These are phyloP conservation scores for Peronosclerospora sorghi DNA, from an alignment of 352 stramenopile genomes.

Conservation along the genomic window DNA sequence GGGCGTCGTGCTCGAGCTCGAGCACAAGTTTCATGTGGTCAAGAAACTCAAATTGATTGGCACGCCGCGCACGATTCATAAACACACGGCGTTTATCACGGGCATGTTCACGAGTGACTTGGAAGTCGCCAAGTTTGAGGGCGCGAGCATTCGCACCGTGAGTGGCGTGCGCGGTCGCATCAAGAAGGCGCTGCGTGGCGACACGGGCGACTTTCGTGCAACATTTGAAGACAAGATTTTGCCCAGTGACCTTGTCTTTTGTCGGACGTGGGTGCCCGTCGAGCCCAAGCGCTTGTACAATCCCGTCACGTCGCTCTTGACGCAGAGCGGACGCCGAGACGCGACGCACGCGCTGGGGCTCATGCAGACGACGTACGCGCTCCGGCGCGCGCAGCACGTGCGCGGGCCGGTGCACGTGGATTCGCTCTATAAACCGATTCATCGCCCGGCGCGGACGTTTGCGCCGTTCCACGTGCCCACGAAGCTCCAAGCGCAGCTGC, in stretches of 20 bases:
- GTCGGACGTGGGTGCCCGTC: constrained; percentile 97
- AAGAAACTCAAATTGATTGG: constrained; percentile 99
- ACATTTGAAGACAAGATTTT: constrained; percentile 99
- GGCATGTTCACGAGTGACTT: constrained; percentile 94
- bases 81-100: constrained; percentile 98
- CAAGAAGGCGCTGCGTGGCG: constrained; percentile 92
- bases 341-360: constrained; percentile 32
- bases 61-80: constrained; percentile 95
- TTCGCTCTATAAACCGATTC: constrained; percentile 98
- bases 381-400: constrained; percentile 91
- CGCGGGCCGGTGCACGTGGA: constrained; percentile 95
- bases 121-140: constrained; percentile 96
- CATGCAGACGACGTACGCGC: constrained; percentile 94
- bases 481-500: constrained; percentile 93
- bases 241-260: constrained; percentile 98
- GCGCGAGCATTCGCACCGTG: constrained; percentile 95
- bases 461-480: constrained; percentile 91
- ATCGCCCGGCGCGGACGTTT: constrained; percentile 89
- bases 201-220: constrained; percentile 93
- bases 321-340: constrained; percentile 40
- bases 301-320: constrained; percentile 86
- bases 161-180: constrained; percentile 96
- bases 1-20: constrained; percentile 94
- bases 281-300: constrained; percentile 98
- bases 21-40: constrained; percentile 96